Evolutionary conservation across 129 eudicot species (phyloP), one percentile per base, ranked within the genome.

Genomic region (Oenanthe sinensis): DNA sequence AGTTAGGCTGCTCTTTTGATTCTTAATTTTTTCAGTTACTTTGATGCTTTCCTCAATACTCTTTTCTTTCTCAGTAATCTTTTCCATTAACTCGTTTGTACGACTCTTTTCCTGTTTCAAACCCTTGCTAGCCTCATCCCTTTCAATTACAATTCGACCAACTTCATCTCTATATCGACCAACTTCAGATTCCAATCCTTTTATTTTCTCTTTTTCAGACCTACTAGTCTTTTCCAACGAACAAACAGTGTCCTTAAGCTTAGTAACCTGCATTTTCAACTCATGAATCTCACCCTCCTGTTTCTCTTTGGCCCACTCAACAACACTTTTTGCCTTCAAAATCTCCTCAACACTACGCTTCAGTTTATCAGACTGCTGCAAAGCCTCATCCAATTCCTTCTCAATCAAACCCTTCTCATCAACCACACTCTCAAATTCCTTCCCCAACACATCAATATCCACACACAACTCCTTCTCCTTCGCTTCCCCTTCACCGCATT

Each of bases 21-120:
- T 80, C 81, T 85, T 85, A 75, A 83, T 78, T 71, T 86, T 86
- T 76, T 67, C 83, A 13, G 82, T 58, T 62, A 75, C 71, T 81
- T 84, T 88, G 19, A 46, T 69, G 26, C 36, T 79, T 65, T 90
- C 92, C 78, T 84, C 87, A 36, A 87, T 78, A 75, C 69, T 81
- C 75, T 87, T 87, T 80, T 90, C 90, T 84, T 88, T 19, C 67
- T 87, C 87, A 1, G 46, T 30, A 69, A 88, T 81, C 76, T 87
- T 86, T 24, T 60, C 85, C 17, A 65, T 79, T 85, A 90, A 78
- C 58, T 33, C 62, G 72, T 79, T 58, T 26, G 80, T 85, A 77
- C 80, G 86, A 47, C 43, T 79, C 50, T 83, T 87, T 85, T 95
- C 97, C 48, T 79, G 85, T 26, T 86, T 85, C 8, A 90, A 82